These are phyloP conservation scores for Luvunga scandens DNA, from an alignment of 345 rosid species.

Conservation along the genomic window DNA sequence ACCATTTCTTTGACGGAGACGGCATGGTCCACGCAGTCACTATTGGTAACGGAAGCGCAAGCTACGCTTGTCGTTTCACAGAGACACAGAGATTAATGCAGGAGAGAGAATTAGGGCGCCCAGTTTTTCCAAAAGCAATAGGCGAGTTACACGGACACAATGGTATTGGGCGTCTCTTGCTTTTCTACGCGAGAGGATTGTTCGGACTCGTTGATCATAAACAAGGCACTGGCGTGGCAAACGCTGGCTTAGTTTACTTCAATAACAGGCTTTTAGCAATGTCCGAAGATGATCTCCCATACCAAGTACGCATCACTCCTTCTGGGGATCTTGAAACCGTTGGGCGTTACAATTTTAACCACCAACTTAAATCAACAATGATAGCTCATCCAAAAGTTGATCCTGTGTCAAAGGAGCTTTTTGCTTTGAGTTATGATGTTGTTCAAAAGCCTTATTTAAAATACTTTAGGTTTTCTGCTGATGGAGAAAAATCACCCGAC, in stretches of 20 bases:
- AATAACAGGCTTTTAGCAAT: slow-evolving; percentile 72
- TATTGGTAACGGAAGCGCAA: slow-evolving; percentile 51
- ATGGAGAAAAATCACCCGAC: slow-evolving; percentile 70
- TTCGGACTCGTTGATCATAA: slow-evolving; percentile 61
- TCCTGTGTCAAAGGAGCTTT: slow-evolving; percentile 63
- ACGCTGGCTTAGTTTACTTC: slow-evolving; percentile 87
- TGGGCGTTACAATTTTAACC: slow-evolving; percentile 62
- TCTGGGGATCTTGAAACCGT: slow-evolving; percentile 75
- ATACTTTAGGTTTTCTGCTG: slow-evolving; percentile 64
- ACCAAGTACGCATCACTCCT: slow-evolving; percentile 61
- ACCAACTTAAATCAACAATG: slow-evolving; percentile 67
- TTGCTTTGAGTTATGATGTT: slow-evolving; percentile 83
- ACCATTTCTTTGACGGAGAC: slow-evolving; percentile 93
- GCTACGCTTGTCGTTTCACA: slow-evolving; percentile 90
- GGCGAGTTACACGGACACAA: slow-evolving; percentile 89
- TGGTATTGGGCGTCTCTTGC: slow-evolving; percentile 67
- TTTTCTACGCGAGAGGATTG: slow-evolving; percentile 69
- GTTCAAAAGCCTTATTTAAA: slow-evolving; percentile 76
- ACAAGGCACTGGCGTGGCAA: slow-evolving; percentile 80
- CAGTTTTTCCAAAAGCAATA: slow-evolving; percentile 85
- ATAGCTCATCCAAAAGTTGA: slow-evolving; percentile 95
- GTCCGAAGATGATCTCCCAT: slow-evolving; percentile 93
- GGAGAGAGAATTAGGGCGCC: slow-evolving; percentile 48
- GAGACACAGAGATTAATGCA: slow-evolving; percentile 62
- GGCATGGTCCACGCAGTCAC: slow-evolving; percentile 92